Percentiles rank a stretch among this genome's conserved stretches.
These are phyloP conservation scores for Eucalyptus caleyi DNA, from an alignment of 345 rosid genomes.

Conservation along the genomic window DNA sequence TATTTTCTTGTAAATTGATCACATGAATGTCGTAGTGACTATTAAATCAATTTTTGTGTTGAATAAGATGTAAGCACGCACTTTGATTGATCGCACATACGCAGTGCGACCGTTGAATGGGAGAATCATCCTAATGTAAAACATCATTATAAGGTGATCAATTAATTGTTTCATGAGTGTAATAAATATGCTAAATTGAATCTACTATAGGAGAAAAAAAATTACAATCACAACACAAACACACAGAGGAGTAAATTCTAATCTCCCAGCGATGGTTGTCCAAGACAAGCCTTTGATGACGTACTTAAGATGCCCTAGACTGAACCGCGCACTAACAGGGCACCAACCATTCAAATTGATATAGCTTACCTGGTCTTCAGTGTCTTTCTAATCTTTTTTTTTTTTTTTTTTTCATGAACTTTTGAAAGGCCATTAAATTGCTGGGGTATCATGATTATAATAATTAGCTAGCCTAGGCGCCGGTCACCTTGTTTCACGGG, in stretches of 20 bases:
- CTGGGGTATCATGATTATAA: background rate
- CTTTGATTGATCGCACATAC: background rate
- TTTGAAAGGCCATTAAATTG: background rate
- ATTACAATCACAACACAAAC: background rate
- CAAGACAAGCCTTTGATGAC: background rate
- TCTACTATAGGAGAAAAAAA: background rate
- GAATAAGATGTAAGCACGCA: background rate
- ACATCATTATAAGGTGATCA: background rate
- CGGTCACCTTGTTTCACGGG: background rate
- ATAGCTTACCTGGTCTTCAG: background rate
- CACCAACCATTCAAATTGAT: background rate
- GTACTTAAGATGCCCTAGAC: background rate
- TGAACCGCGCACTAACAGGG: background rate
- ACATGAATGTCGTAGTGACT: too few relatives aligned
- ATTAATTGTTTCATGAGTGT: background rate
- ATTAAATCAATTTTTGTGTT: background rate
- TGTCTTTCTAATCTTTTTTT: background rate
- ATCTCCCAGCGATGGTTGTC: background rate
- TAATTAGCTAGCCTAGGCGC: background rate
- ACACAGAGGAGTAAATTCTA: background rate
- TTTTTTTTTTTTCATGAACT: background rate
- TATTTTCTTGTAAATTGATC: background rate
- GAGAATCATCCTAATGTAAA: background rate
- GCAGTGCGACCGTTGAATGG: background rate
- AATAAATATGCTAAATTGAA: background rate